phyloP scores from a whole-genome alignment of 768 basidiomycete species.

The Boletus subcaerulescens region DNA sequence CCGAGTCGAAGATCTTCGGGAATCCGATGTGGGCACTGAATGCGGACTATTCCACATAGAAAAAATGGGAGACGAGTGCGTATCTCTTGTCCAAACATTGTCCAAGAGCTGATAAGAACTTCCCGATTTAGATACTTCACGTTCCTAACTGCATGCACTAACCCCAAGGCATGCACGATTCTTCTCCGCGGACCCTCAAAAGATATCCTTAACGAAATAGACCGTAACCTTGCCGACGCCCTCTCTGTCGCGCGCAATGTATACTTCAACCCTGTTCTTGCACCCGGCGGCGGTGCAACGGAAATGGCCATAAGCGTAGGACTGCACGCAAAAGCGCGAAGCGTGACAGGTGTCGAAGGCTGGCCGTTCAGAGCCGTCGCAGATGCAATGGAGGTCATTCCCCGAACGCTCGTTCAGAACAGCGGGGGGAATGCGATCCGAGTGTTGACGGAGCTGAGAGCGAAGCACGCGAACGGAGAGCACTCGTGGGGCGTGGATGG shows the following conservation, averaged over 20 bases:
- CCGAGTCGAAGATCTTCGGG: constrained; percentile 90
- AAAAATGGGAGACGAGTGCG: constrained; percentile 93
- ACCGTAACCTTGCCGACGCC: constrained; percentile 95
- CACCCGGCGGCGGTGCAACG: constrained; percentile 94
- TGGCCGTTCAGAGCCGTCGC: constrained; percentile 92
- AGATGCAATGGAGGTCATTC: constrained; percentile 97
- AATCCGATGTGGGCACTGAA: constrained; percentile 85
- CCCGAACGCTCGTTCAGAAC: constrained; percentile 92
- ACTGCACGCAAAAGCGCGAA: constrained; percentile 73
- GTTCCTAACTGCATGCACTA: constrained; percentile 87
- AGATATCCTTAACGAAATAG: constrained; percentile 97
- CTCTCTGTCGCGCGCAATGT: constrained; percentile 98
- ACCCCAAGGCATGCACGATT: constrained; percentile 97
- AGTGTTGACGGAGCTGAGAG: constrained; percentile 89
- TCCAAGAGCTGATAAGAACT: neutral
- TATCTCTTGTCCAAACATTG: neutral
- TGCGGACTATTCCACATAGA: constrained; percentile 96
- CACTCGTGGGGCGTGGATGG: constrained; percentile 94
- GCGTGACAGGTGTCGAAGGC: constrained; percentile 82
- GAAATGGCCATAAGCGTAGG: constrained; percentile 97
- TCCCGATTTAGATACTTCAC: constrained; percentile 78
- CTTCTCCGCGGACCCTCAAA: constrained; percentile 97
- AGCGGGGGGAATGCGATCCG: constrained; percentile 93
- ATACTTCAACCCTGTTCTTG: constrained; percentile 91
- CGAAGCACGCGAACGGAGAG: constrained; percentile 92